These are phyloP conservation scores for Hypoxylon trugodes DNA, from an alignment of 495 filamentous ascomycete species.

Conservation along the genomic window DNA sequence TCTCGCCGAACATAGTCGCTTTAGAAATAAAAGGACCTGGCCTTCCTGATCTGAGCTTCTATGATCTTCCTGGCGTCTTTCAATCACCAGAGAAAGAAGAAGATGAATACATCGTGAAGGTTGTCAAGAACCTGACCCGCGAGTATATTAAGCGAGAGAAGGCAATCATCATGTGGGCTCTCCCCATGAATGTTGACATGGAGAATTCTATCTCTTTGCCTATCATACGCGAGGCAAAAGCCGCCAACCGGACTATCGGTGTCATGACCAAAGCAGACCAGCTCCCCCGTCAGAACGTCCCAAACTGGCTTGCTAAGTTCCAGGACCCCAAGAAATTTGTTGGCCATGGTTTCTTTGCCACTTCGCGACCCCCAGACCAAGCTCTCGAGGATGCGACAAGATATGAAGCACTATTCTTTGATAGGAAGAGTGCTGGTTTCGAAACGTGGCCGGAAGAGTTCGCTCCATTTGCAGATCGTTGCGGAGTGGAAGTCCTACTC, in stretches of 20 bases:
- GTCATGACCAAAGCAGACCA: constrained; percentile 85
- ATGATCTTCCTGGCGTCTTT: constrained; percentile 83
- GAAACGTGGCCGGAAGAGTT: constrained; percentile 57
- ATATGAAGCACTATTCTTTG: constrained; percentile 70
- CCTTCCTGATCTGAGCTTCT: constrained; percentile 77
- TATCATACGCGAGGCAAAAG: constrained; percentile 66
- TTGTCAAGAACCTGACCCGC: constrained; percentile 73
- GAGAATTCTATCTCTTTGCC: constrained; percentile 74
- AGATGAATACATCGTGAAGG: constrained; percentile 69
- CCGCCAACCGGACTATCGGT: constrained; percentile 70
- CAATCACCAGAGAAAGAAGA: constrained; percentile 66
- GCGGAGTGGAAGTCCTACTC: constrained; percentile 65
- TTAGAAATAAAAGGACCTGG: constrained; percentile 75
- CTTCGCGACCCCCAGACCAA: constrained; percentile 53
- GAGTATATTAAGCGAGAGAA: constrained; percentile 70
- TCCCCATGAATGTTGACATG: constrained; percentile 77
- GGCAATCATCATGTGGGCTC: constrained; percentile 76
- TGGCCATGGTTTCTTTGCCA: constrained; percentile 72
- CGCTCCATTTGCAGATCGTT: constrained; percentile 56
- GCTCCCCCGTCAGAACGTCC: constrained; percentile 57
- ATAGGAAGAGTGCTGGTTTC: constrained; percentile 34
- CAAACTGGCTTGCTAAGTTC: constrained; percentile 68
- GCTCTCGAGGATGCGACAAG: constrained; percentile 62
- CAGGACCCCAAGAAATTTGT: constrained; percentile 61
- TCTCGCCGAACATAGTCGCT: constrained; percentile 79